A percentile compares a stretch with the other conserved stretches of the same genome.
phyloP scores from a whole-genome alignment of 129 eudicot genomes.

The Erigeron canadensis region DNA sequence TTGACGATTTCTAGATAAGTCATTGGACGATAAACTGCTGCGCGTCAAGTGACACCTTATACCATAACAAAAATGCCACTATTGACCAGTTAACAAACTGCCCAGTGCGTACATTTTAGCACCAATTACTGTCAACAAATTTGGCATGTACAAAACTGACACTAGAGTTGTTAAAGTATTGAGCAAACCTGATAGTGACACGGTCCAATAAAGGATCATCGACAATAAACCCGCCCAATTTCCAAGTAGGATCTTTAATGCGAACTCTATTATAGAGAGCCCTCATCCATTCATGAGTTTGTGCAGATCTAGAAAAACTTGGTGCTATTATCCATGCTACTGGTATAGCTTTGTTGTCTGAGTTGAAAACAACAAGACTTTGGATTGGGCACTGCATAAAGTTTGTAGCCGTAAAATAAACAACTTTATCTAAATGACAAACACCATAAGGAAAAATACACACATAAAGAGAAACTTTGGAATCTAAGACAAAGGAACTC shows the following conservation, averaged over 20 bases:
- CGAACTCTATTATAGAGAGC: constrained; percentile 85
- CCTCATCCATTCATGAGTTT: constrained; percentile 85
- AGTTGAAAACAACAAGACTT: constrained; percentile 94
- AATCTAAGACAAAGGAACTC: too few species aligned
- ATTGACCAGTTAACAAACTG: neutral
- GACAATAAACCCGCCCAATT: constrained; percentile 75
- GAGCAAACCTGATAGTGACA: constrained; percentile 53
- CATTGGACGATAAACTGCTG: neutral
- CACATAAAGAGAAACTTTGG: neutral
- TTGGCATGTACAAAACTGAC: neutral
- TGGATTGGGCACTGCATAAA: constrained; percentile 68
- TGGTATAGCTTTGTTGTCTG: constrained; percentile 93
- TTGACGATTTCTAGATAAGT: neutral
- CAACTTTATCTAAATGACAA: neutral
- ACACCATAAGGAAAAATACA: constrained; percentile 16
- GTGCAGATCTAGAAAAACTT: constrained; percentile 35
- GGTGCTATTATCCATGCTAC: constrained; percentile 93
- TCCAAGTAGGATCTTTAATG: constrained; percentile 83
- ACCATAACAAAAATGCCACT: too few species aligned
- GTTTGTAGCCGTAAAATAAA: neutral
- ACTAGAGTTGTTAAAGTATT: constrained; percentile 4
- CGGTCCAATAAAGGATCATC: constrained; percentile 74
- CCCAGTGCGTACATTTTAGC: neutral
- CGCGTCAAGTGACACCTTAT: neutral
- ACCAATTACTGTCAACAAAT: neutral